Evolutionary conservation across 208 protist species (phyloP), one percentile per base, ranked within the genome.

Genomic region (Leptomonas seymouri): DNA sequence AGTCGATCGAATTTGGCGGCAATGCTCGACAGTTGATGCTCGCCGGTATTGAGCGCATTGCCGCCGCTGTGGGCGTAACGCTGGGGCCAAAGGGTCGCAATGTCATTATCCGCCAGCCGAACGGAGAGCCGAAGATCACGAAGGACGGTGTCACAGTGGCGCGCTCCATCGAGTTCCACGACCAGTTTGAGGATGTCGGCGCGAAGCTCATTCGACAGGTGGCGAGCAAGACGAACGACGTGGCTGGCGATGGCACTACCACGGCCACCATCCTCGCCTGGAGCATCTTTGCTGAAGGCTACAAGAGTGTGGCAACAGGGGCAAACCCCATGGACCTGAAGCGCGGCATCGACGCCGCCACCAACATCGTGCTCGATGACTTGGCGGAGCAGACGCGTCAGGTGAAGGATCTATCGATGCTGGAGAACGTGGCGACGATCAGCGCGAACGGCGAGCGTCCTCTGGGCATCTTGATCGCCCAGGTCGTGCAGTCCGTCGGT

Each of bases 71-170:
- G 6, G 86, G 97, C 55, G 96, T 99, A 16, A 99, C 98, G 30
- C 90, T 99, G 3, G 99, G 99, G 20, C 99, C 99, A 57, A 99
- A 99, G 85, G 99, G 99, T 34, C 86, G 99, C 55, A 99, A 99
- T 72, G 98, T 99, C 8, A 95, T 99, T 27, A 96, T 99, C 55
- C 98, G 99, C 34, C 98, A 99, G 77, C 61, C 85, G 30, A 99
- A 97, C 74, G 98, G 98, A 34, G 77, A 98, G 45, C 99, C 99
- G 53, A 99, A 99, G 82, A 99, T 99, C 80, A 99, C 99, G 36
- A 99, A 99, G 87, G 99, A 99, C 76, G 99, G 99, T 87, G 99
- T 99, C n/a, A 99, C 99, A n/a, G 99, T 99, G 8, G 99, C 99
- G 23, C 99, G 99, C 74, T 89, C 93, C 49, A 98, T 99, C 78